Evolutionary conservation across 2,329 filamentous ascomycete genomes (phyloP), one percentile per base, ranked within the genome.

Genomic region (Exophiala dermatitidis): DNA sequence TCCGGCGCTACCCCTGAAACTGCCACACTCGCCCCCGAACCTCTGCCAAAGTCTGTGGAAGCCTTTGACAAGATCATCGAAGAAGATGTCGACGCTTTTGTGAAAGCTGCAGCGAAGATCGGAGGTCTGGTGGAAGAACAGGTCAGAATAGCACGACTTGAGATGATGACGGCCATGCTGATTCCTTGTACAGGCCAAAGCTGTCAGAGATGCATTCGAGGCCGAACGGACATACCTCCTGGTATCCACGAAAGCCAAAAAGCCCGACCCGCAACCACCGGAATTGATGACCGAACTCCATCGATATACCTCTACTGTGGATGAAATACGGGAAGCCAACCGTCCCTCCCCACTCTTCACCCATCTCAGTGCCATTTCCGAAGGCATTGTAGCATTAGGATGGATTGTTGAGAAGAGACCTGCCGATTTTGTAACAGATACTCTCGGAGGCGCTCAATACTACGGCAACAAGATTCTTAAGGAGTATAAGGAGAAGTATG

Each of bases 381-480:
- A 97, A 66, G 90, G 90, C 61, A 90, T 95, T 61, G 85, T 88
- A 66, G 84, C 90, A 37, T 75, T 98, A 54, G 88, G 87, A 33
- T 98, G 93, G 93, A 86, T 97, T 53, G 81, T 93, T 46, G 87
- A 94, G 48, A 79, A 75, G 59, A 90, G 89, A 67, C 93, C 93
- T 1, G 84, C 81, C 60, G 90, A 93, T 66, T 88, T 90, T 64
- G 86, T 97, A 44, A 84, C 84, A 44, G 90, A 95, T 62, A 85
- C 85, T 54, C 77, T 95, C 19, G 84, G 85, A 31, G 85, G 89
- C 47, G 88, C 90, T 38, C 86, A 97, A 68, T 95, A 95, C 74
- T 96, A 88, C 64, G 93, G 93, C 33, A 97, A 98, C 74, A 83
- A 90, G 63, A 88, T 98, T 36, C 74, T 97, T 62, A 95, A 90